Base-by-base conservation (phyloP, 1,284 basidiomycete species). In the Rhodotorula glutinis region DNA sequence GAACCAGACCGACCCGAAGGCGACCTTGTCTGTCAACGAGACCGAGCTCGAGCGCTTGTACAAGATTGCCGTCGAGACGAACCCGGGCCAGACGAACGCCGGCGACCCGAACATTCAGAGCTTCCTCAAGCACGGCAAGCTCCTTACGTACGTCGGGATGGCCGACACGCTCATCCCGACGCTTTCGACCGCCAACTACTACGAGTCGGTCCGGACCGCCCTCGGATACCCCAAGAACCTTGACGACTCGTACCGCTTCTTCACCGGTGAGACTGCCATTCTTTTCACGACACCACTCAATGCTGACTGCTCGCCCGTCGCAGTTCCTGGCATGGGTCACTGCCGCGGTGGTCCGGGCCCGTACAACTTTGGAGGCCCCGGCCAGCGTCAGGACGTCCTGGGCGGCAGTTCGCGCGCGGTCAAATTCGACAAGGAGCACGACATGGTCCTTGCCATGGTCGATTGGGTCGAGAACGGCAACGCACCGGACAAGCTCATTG, bases 91-190 rank as follows among this genome's bases (percentile, higher is more conserved):
- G 17, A 72, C 69, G 8, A 73, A 66, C 44, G 75, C 75, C 19
- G 66, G 55, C n/a, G 53, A 75, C 29, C 57, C 63, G 17, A 53
- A 75, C 60, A 70, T 75, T 23, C 25, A 44, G 40, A 53, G 57
- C 0, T 75, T 73, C 67, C 63, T 75, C n/a, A 65, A 56, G n/a
- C 63, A 62, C 21, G 73, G 73, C 14, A 75, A 75, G 60, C 61
- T 75, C 4, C 13, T 74, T 0, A 72, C 70, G 19, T 59, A 59
- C 41, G 59, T 60, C 40, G 51, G 75, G 0, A 30, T 69, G n/a
- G 63, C 72, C 4, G 75, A 75, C 44, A 55, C 49, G 7, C 57
- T 75, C 29, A 75, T 75, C 41, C 73, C 74, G 2, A 63, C 69
- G 0, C 68, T 63, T 23, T 60, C 51, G 33, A 55, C 38, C 7